Percentiles rank a stretch among this genome's conserved stretches.
Evolutionary conservation across 306 rosid genomes (phyloP).

Genomic region (Trifolium dubium): DNA sequence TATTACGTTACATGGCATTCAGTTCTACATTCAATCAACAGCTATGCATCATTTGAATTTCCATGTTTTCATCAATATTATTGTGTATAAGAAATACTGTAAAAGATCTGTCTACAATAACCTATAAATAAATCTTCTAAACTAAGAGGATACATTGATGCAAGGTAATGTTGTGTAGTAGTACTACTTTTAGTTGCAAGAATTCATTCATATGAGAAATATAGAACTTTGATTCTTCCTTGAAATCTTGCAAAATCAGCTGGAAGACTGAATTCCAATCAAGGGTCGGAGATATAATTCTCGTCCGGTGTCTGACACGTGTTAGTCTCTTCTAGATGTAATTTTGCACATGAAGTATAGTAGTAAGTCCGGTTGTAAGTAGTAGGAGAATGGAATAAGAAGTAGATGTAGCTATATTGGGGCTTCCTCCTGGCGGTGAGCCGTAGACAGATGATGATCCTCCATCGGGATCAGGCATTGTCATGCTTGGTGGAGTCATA

Average conservation of each 20-base stretch:
- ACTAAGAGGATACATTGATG: conserved; percentile 51
- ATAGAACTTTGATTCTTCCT: conserved; percentile 45
- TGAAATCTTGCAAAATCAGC: conserved; percentile 46
- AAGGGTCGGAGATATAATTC: not conserved
- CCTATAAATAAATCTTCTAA: conserved; percentile 51
- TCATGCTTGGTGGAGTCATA: conserved; percentile 51
- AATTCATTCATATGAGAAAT: conserved; percentile 44
- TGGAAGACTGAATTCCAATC: conserved; percentile 48
- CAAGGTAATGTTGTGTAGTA: conserved; percentile 43
- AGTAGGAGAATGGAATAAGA: conserved; percentile 52
- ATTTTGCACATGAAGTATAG: conserved; percentile 52
- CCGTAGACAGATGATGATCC: conserved; percentile 76
- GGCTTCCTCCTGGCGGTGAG: conserved; percentile 69
- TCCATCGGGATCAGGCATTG: conserved; percentile 77
- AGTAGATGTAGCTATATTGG: conserved; percentile 65
- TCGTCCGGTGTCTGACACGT: not conserved
- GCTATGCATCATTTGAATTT: not conserved
- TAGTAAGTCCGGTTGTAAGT: conserved; percentile 53
- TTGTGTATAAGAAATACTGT: conserved; percentile 50
- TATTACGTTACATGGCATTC: not conserved
- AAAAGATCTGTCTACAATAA: conserved; percentile 59
- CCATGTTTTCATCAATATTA: conserved; percentile 13
- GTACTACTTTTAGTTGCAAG: conserved; percentile 44
- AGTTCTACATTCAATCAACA: not conserved
- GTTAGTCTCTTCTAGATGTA: conserved; percentile 46